phyloP scores from a whole-genome alignment of 164 flowering plant genomes.

The Saururus chinensis region DNA sequence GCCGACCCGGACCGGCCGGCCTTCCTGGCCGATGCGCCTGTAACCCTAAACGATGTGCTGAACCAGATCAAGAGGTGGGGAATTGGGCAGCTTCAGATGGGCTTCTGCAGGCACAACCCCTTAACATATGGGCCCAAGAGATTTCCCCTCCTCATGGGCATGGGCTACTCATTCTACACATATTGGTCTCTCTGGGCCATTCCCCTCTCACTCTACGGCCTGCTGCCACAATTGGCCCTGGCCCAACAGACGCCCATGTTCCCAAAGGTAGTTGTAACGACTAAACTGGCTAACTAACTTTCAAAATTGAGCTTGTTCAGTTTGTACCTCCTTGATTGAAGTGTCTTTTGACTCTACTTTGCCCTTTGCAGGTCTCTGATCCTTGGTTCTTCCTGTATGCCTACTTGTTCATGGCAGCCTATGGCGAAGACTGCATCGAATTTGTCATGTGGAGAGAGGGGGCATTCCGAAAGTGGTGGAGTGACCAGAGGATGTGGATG shows the following conservation, averaged over 20 bases:
- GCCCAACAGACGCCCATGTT: constrained; percentile 32
- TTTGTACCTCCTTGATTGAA: neutral
- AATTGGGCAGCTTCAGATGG: constrained; percentile 44
- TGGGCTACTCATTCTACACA: constrained; percentile 15
- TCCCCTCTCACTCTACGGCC: constrained; percentile 42
- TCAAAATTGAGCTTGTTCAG: neutral
- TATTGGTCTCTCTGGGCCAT: constrained; percentile 40
- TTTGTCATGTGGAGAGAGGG: constrained; percentile 20
- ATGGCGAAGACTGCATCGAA: constrained; percentile 47
- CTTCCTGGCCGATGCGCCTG: constrained; percentile 55
- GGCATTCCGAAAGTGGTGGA: constrained; percentile 57
- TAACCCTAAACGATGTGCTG: constrained; percentile 33
- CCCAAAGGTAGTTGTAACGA: constrained; percentile 41
- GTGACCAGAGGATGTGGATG: constrained; percentile 65
- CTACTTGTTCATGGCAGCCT: constrained; percentile 47
- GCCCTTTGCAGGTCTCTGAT: constrained; percentile 35
- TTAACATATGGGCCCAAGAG: constrained; percentile 30
- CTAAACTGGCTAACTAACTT: neutral
- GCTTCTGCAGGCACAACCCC: constrained; percentile 32
- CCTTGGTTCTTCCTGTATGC: constrained; percentile 45
- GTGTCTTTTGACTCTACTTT: neutral
- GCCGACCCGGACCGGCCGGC: constrained; percentile 59
- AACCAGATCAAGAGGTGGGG: constrained; percentile 56
- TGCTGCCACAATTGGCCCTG: constrained; percentile 57
- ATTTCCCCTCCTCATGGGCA: constrained; percentile 15